Base-by-base conservation (phyloP, 495 filamentous ascomycete genomes). In the Chaetomium tenue region DNA sequence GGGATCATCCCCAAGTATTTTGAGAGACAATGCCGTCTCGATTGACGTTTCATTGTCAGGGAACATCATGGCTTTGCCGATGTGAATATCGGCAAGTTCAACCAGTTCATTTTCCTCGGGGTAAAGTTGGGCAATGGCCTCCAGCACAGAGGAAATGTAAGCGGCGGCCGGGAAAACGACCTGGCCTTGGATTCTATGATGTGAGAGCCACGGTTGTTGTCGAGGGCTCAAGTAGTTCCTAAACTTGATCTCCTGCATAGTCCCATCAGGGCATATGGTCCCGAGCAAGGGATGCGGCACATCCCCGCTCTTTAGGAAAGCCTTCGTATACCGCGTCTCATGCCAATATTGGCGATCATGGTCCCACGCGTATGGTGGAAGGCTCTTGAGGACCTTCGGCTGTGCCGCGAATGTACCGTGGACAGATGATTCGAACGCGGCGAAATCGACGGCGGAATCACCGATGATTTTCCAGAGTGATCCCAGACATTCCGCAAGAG, bases 111-210 rank as follows among this genome's bases (percentile, higher is more conserved):
- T 11, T 5, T 11, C 8, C 3, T 12, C 39, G 39, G 9, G 9
- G 39, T 40, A 40, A 2, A 40, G 39, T 11, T 40, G 39, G 9
- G 39, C 39, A 2, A 40, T 60, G 0, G 78, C 78, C 61, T 89
- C 86, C 0, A 83, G 37, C 0, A 78, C 80, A 28, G 78, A 76
- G 4, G 72, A 71, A 1, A 82, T 58, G 62, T 83, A 87, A 0
- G 75, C 82, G 0, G 85, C 77, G 11, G 74, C 84, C 3, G 87
- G 86, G 50, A 85, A 85, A 0, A 90, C 73, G 2, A 63, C 61
- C 53, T 78, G 73, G 18, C 70, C 48, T 22, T 79, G 71, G 2
- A 79, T 9, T 7, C 60, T 59, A 65, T 86, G 83, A 33, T 77
- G 77, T 0, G 58, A 13, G 0, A 86, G 47, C 82, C 82, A 87